These are phyloP conservation scores for Pseudogymnoascus sp. DNA, from an alignment of 2,329 filamentous ascomycete genomes.

Conservation along the genomic window DNA sequence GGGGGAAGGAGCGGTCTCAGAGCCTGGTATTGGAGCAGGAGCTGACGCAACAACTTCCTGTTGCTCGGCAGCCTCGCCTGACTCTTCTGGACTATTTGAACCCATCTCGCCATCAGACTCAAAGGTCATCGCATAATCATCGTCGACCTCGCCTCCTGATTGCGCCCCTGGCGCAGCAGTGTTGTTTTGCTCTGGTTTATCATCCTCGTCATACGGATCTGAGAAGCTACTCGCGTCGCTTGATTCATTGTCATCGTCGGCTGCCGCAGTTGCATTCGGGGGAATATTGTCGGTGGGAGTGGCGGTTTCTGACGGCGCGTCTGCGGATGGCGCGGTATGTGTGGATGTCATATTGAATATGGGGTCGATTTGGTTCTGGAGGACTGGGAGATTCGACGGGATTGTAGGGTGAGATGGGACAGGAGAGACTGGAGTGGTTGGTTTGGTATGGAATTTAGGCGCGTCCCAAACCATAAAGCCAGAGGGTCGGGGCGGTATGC, in stretches of 20 bases:
- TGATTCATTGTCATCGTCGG: conserved; percentile 18
- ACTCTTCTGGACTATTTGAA: conserved; percentile 27
- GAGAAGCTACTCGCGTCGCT: conserved; percentile 26
- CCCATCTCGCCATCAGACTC: conserved; percentile 28
- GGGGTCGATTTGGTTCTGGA: conserved; percentile 65
- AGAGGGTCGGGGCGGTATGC: not conserved
- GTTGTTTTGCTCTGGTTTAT: conserved; percentile 13
- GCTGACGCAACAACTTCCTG: conserved; percentile 18
- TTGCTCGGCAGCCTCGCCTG: conserved; percentile 25
- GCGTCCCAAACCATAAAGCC: conserved; percentile 32
- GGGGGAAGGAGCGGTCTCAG: conserved; percentile 16
- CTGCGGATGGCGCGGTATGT: conserved; percentile 38
- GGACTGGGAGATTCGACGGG: conserved; percentile 59
- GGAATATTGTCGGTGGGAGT: conserved; percentile 14
- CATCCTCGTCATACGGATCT: conserved; percentile 22
- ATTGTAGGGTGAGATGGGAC: conserved; percentile 60
- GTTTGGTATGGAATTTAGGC: conserved; percentile 54
- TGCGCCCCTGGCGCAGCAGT: conserved; percentile 14
- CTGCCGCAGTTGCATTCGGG: conserved; percentile 10
- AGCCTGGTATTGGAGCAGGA: conserved; percentile 20
- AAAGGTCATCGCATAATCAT: conserved; percentile 32
- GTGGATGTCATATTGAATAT: conserved; percentile 59
- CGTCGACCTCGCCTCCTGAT: conserved; percentile 22
- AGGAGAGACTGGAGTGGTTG: conserved; percentile 62
- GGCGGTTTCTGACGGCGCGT: conserved; percentile 14